Base-by-base conservation (phyloP, 768 basidiomycete species). In the Lactifluus echinatus region DNA sequence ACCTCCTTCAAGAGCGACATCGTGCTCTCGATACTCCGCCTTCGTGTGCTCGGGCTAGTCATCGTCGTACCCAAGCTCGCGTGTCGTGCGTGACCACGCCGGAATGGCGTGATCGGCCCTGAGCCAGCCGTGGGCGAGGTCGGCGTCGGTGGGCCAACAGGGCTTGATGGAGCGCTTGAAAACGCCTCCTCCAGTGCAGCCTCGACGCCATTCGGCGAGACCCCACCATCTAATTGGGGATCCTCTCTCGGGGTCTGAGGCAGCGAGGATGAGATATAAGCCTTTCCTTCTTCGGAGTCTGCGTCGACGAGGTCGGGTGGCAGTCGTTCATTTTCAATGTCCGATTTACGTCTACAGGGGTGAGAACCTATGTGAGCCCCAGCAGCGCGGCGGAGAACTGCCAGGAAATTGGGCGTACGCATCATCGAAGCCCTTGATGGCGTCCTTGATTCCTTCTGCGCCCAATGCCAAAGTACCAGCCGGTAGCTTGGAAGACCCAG, bases 301-400 rank as follows among this genome's bases (percentile, higher is more conserved):
- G 83, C 85, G 66, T 97, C 94, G 68, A 92, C 87, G 17, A 99
- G 78, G 15, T 97, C 93, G 2, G 95, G 95, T 2, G 95, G 96
- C n/a, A 98, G 76, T 33, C 93, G 87, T 72, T 99, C 96, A 73
- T 98, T 98, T 73, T 98, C 95, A 63, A 98, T 97, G 76, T 98
- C 96, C 43, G 89, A 92, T 74, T 93, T 94, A 59, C 93, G 92
- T 40, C 93, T 94, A 63, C 39, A 56, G 29, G 55, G 1, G 12
- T 50, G 34, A 24, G 33, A 55, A 45, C 28, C 26, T 48, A 50
- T 53, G 42, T 34, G 31, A 52, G 17, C 24, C 26, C 29, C 23
- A 52, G 11, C 23, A 29, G 21, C 40, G 21, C 14, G 19, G 21
- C 36, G n/a, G 43, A 31, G 36, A 29, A 49, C 28, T 42, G 47